These are phyloP conservation scores for Backusella luteola DNA, from an alignment of 192 early-diverging fungal species.

Conservation along the genomic window DNA sequence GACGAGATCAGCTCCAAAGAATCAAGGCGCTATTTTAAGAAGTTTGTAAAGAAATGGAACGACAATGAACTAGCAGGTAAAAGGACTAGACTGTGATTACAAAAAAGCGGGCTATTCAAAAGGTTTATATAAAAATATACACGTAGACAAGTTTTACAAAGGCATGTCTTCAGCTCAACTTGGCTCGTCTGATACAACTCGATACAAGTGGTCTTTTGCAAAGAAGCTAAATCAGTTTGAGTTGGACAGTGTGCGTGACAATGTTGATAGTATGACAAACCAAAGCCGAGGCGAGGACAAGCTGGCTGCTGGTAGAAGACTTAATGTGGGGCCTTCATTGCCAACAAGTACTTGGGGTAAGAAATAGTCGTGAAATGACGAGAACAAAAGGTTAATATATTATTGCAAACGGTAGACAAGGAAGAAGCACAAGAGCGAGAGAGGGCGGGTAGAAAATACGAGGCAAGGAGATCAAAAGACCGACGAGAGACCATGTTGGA, in stretches of 20 bases:
- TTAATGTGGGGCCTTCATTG: slow-evolving; percentile 7
- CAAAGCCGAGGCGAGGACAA: slow-evolving; percentile 20
- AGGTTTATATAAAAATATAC: background rate
- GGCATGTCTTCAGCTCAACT: slow-evolving; percentile 68
- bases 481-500: slow-evolving; percentile 58
- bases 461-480: slow-evolving; percentile 42
- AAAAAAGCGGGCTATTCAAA: background rate
- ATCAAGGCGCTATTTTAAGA: slow-evolving; percentile 70
- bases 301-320: background rate
- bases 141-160: slow-evolving; percentile 62
- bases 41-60: slow-evolving; percentile 91
- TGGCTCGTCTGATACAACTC: slow-evolving; percentile 57
- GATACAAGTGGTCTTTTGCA: slow-evolving; percentile 78
- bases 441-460: slow-evolving; percentile 35
- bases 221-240: slow-evolving; percentile 49
- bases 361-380: background rate
- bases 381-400: background rate
- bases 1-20: slow-evolving; percentile 72
- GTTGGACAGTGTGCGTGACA: slow-evolving; percentile 55
- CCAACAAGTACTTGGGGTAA: background rate
- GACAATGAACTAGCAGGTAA: slow-evolving; percentile 58
- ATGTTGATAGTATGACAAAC: slow-evolving; percentile 56
- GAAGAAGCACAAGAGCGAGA: slow-evolving; percentile 47
- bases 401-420: background rate
- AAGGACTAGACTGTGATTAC: background rate